phyloP scores from a whole-genome alignment of 2,329 filamentous ascomycete species.

The Stachybotrys chlorohalonatus region DNA sequence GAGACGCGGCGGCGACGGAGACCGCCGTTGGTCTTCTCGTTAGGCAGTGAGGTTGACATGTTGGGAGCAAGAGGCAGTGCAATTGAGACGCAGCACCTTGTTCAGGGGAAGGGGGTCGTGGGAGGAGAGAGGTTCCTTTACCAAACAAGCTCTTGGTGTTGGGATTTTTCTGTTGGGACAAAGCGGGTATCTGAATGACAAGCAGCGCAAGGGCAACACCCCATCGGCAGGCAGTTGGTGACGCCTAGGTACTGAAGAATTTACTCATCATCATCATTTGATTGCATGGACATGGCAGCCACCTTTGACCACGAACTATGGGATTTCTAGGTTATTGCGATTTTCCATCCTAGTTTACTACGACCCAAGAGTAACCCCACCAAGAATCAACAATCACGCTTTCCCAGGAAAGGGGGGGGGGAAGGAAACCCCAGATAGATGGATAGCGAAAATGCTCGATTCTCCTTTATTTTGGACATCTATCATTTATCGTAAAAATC shows the following conservation, averaged over 20 bases:
- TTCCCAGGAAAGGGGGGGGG: too few relatives aligned
- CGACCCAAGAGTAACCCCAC: too few relatives aligned
- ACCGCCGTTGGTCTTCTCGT: slow-evolving; percentile 3
- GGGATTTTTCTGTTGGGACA: neutral
- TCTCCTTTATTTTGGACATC: neutral
- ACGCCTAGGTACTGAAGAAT: too few relatives aligned
- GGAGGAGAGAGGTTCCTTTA: neutral
- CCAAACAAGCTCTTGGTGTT: neutral
- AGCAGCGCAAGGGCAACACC: neutral
- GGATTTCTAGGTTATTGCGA: too few relatives aligned
- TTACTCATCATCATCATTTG: too few relatives aligned
- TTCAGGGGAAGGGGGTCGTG: neutral
- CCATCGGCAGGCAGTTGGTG: too few relatives aligned
- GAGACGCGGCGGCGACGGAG: slow-evolving; percentile 18
- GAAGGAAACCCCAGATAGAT: too few relatives aligned
- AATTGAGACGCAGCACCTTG: neutral
- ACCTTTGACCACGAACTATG: too few relatives aligned
- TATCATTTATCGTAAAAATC: neutral
- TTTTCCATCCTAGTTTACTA: too few relatives aligned
- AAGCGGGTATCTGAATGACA: neutral
- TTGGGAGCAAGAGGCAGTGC: neutral
- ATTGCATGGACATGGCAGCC: too few relatives aligned
- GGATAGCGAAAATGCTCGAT: too few relatives aligned
- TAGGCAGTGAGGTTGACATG: neutral
- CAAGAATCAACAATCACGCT: too few relatives aligned